Conservation (phyloP, 441 rosid genomes). For the Corymbia citriodora region DNA sequence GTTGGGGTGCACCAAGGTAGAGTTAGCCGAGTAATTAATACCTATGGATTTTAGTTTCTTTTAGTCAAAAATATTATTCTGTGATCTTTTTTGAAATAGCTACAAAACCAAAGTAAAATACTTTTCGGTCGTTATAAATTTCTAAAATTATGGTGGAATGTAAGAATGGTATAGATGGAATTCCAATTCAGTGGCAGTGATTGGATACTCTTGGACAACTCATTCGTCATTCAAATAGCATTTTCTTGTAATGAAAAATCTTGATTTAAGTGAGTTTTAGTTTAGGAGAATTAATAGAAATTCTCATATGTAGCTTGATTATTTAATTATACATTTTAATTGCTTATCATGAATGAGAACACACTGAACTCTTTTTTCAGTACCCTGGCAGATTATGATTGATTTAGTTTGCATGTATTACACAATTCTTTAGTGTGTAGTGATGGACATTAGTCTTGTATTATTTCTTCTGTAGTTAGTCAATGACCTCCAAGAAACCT, state of each 20-base stretch:
- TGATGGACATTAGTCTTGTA: neutral
- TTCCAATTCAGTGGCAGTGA: neutral
- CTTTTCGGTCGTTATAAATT: neutral
- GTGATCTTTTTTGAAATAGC: neutral
- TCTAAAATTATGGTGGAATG: neutral
- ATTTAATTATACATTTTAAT: neutral
- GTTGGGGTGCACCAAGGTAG: neutral
- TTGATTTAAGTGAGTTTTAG: neutral
- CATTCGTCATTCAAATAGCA: neutral
- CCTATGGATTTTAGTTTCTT: neutral
- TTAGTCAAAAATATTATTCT: neutral
- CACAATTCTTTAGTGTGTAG: neutral
- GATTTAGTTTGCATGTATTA: neutral
- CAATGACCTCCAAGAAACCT: neutral
- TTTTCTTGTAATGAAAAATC: neutral
- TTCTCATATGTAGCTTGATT: neutral
- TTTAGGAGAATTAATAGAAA: neutral
- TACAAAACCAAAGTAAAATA: neutral
- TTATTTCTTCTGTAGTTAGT: neutral
- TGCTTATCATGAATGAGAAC: neutral
- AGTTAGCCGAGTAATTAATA: neutral
- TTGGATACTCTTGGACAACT: neutral
- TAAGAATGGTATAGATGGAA: neutral
- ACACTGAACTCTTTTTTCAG: neutral
- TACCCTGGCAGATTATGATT: neutral